Conservation (phyloP, 2,329 filamentous ascomycete species). For the Fusarium bactridioides region DNA sequence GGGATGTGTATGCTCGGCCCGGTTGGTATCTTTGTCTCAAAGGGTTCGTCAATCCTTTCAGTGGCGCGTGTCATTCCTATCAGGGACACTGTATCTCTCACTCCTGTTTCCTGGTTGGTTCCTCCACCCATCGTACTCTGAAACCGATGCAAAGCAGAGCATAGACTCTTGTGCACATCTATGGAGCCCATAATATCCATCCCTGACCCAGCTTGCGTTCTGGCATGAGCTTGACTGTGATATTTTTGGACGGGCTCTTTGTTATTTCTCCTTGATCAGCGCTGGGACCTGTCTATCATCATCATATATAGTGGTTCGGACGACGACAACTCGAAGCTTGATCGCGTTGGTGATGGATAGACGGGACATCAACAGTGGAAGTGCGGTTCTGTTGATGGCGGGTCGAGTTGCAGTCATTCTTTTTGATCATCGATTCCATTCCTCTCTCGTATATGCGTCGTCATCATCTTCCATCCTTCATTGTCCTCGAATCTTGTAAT, state of each 20-base stretch:
- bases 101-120: constrained; percentile 31
- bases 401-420: constrained; percentile 14
- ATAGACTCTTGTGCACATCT: constrained; percentile 30
- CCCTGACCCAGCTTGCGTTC: constrained; percentile 8
- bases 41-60: constrained; percentile 1
- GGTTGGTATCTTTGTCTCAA: constrained; percentile 27
- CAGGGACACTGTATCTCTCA: constrained; percentile 32
- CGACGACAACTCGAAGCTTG: constrained; percentile 8
- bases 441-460: constrained; percentile 24
- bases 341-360: background rate
- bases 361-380: constrained; percentile 14
- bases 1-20: constrained; percentile 23
- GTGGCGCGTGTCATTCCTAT: constrained; percentile 18
- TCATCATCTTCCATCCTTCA: constrained; percentile 27
- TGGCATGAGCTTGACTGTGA: constrained; percentile 17
- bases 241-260: constrained; percentile 18
- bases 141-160: constrained; percentile 28
- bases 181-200: constrained; percentile 17
- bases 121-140: constrained; percentile 22
- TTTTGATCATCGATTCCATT: constrained; percentile 13
- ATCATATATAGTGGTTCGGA: constrained; percentile 25
- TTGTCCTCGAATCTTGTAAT: constrained; percentile 47
- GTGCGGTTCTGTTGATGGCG: background rate
- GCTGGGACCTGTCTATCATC: constrained; percentile 26
- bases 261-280: constrained; percentile 19